Evolutionary conservation across 768 basidiomycete genomes (phyloP).

Genomic region (Chalciporus pseudorubinellus): DNA sequence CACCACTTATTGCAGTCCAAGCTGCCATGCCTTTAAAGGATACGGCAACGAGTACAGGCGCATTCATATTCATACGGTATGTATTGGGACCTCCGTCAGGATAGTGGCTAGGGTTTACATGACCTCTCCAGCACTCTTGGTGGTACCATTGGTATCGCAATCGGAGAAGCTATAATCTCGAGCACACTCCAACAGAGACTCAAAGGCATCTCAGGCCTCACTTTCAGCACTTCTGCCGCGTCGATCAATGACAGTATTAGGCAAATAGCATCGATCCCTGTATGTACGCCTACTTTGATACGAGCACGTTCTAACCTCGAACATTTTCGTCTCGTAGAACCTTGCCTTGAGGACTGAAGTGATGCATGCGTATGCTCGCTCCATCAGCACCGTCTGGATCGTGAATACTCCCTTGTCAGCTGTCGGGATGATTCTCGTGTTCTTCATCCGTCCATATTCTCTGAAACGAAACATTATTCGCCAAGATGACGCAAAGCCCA

Average conservation of each 20-base stretch:
- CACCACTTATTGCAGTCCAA: constrained; percentile 38
- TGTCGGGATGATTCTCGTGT: constrained; percentile 30
- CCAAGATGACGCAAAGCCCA: constrained; percentile 8
- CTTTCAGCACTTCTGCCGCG: constrained; percentile 41
- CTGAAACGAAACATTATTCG: constrained; percentile 29
- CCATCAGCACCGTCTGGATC: constrained; percentile 40
- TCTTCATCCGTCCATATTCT: constrained; percentile 38
- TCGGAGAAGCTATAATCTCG: constrained; percentile 70
- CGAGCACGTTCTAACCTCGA: constrained; percentile 6
- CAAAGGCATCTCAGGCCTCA: constrained; percentile 13
- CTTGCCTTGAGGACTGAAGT: constrained; percentile 29
- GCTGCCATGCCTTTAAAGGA: constrained; percentile 46
- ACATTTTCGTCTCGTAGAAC: constrained; percentile 22
- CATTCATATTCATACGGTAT: constrained; percentile 35
- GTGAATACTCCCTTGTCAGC: constrained; percentile 33
- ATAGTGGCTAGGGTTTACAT: background rate
- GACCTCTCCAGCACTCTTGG: constrained; percentile 53
- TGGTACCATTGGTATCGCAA: constrained; percentile 69
- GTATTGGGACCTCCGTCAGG: background rate
- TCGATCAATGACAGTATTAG: constrained; percentile 48
- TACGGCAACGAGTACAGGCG: constrained; percentile 42
- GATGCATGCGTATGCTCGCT: constrained; percentile 36
- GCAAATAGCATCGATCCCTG: constrained; percentile 37
- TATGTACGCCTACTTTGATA: constrained; percentile 6
- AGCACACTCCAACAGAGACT: constrained; percentile 39